Percentiles rank a stretch among this genome's conserved stretches.
Evolutionary conservation across 257 asterid genomes (phyloP).

Genomic region (Nicotiana otophora): DNA sequence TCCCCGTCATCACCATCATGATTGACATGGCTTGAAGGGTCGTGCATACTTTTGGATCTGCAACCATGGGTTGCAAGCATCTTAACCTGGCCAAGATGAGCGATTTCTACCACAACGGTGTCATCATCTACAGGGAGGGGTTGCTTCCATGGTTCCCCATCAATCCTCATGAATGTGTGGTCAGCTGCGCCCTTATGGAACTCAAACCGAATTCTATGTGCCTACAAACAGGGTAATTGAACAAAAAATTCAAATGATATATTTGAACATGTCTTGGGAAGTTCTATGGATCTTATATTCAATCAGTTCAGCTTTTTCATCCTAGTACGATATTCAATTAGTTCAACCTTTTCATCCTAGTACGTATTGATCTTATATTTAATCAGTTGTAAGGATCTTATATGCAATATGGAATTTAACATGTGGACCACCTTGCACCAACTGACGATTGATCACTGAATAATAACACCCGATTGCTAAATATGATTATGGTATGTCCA

Average conservation of each 20-base stretch:
- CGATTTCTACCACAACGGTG: slow-evolving; percentile 61
- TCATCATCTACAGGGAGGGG: slow-evolving; percentile 73
- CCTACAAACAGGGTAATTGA: slow-evolving; percentile 24
- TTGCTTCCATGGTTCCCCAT: slow-evolving; percentile 93
- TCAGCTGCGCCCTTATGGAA: slow-evolving; percentile 67
- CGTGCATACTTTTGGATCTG: slow-evolving; percentile 49
- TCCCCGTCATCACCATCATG: slow-evolving; percentile 42
- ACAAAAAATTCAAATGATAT: background rate
- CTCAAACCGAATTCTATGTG: slow-evolving; percentile 61
- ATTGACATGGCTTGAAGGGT: slow-evolving; percentile 39
- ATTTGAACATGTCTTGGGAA: background rate
- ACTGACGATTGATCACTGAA: background rate
- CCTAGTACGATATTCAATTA: background rate
- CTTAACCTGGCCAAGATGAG: slow-evolving; percentile 73
- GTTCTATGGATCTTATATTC: background rate
- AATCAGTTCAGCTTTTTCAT: background rate
- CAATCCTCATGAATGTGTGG: slow-evolving; percentile 80
- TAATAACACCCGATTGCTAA: background rate
- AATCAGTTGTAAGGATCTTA: background rate
- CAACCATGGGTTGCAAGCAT: slow-evolving; percentile 75
- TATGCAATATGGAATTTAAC: background rate
- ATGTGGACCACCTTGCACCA: background rate
- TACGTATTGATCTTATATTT: background rate
- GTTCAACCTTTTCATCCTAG: background rate
- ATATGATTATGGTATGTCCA: background rate